phyloP scores from a whole-genome alignment of 306 rosid genomes.

The Purshia tridentata region DNA sequence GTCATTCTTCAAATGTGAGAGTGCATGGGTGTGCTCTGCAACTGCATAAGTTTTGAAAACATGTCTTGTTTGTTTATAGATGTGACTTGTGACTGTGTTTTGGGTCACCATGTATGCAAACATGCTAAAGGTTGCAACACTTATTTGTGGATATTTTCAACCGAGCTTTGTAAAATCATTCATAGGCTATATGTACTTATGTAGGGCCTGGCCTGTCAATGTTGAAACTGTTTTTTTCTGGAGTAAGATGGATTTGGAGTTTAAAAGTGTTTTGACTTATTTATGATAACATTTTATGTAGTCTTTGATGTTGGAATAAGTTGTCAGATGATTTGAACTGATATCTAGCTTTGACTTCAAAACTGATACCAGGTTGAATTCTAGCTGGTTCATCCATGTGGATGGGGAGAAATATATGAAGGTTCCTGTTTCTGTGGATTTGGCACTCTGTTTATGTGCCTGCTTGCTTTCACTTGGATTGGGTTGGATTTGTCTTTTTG shows the following conservation, averaged over 20 bases:
- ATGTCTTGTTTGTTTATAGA: not conserved
- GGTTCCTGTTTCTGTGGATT: too few relatives aligned
- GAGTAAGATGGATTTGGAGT: not conserved
- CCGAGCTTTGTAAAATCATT: not conserved
- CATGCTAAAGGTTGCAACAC: not conserved
- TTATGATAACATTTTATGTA: not conserved
- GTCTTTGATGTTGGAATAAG: not conserved
- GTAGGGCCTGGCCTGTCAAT: not conserved
- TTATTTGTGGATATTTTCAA: not conserved
- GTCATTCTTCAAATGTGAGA: not conserved
- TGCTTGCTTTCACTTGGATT: too few relatives aligned
- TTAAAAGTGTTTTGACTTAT: not conserved
- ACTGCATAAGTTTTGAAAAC: not conserved
- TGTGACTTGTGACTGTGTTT: not conserved
- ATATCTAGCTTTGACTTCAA: not conserved
- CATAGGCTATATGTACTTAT: not conserved
- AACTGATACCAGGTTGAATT: not conserved
- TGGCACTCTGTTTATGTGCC: too few relatives aligned
- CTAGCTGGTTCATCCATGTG: not conserved
- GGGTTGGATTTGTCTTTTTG: too few relatives aligned
- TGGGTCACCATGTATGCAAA: not conserved
- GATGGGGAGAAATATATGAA: too few relatives aligned
- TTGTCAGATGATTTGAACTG: too few relatives aligned
- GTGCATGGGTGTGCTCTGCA: not conserved
- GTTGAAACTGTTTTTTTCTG: not conserved